Base-by-base conservation (phyloP, 2,329 filamentous ascomycete genomes). In the Claviceps africana region DNA sequence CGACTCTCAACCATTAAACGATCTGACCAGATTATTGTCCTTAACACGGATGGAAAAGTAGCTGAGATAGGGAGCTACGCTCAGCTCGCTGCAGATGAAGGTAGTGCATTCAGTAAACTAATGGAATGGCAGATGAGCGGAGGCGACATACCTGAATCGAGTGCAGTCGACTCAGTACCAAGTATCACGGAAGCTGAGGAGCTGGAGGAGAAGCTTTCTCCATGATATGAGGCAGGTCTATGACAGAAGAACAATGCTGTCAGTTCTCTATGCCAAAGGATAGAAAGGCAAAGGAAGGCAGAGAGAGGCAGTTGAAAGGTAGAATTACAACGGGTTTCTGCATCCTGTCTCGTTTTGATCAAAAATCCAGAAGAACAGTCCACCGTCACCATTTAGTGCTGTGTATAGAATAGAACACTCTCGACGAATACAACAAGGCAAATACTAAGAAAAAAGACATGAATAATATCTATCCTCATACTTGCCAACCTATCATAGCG, bases 81-180 rank as follows among this genome's bases (percentile, higher is more conserved):
- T 25, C 79, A 88, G 57, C 77, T 98, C 22, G 86, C 83, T 50
- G 74, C 78, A 5, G 81, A 88, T 54, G 77, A 79, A 17, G 73
- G 85, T 10, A 94, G 91, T 50, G 88, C 90, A 2, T 98, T 98
- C 64, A 91, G 83, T 60, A 93, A 86, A 70, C 74, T 98, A 51
- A 98, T 98, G 93, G 91, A 97, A 69, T 97, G 90, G 90, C 93
- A 98, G 70, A 86, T 97, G 81, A 93, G 79, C 60, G 91, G 90
- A 13, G 85, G 86, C 9, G 88, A 95, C 52, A 62, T 74, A 9
- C 66, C 73, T 0, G 65, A 74, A 4, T 70, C 72, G 35, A 64
- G 57, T 21, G 63, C 55, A 47, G 62, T 57, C 22, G 64, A 61
- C n/a, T 59, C 59, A 3, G 64, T 63, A 10, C 65, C 67, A 4